These are phyloP conservation scores for Curvularia verruculosa DNA, from an alignment of 2,329 filamentous ascomycete genomes.

Conservation along the genomic window DNA sequence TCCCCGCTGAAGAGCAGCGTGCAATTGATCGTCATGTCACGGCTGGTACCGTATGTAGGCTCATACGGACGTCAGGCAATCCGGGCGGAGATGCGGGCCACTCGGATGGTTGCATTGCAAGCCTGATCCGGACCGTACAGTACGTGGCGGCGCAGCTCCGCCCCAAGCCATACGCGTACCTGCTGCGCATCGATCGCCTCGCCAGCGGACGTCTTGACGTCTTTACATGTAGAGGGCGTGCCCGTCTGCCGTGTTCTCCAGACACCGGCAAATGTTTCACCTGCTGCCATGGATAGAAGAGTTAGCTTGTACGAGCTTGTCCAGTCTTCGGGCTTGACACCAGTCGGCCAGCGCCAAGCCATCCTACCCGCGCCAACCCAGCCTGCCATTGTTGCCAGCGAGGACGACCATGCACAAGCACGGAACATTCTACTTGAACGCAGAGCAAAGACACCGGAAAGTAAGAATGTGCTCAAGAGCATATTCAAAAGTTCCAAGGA, in stretches of 20 bases:
- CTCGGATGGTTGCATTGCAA: conserved; percentile 5
- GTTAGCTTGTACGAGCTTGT: conserved; percentile 40
- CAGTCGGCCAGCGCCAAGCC: conserved; percentile 35
- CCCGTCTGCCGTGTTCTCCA: conserved; percentile 8
- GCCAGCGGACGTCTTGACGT: background rate
- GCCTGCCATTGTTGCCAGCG: conserved; percentile 36
- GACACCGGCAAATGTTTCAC: conserved; percentile 5
- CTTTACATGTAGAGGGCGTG: conserved; percentile 2
- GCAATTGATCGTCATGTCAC: background rate
- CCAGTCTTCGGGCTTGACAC: conserved; percentile 35
- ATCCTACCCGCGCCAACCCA: conserved; percentile 42
- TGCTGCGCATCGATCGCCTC: conserved; percentile 14
- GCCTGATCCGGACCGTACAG: conserved; percentile 7
- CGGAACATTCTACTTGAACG: conserved; percentile 41
- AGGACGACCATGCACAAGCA: conserved; percentile 41
- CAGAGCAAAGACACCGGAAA: conserved; percentile 38
- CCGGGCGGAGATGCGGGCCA: background rate
- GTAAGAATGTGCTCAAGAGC: conserved; percentile 41
- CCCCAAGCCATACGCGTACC: conserved; percentile 26
- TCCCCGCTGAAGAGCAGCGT: background rate
- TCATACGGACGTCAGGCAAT: background rate
- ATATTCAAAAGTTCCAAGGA: conserved; percentile 47
- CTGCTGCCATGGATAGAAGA: conserved; percentile 33
- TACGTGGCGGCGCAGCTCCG: conserved; percentile 16
- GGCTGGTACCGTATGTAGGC: background rate